Evolutionary conservation across 352 stramenopile species (phyloP).

Genomic region (Paralagenidium karlingii): DNA sequence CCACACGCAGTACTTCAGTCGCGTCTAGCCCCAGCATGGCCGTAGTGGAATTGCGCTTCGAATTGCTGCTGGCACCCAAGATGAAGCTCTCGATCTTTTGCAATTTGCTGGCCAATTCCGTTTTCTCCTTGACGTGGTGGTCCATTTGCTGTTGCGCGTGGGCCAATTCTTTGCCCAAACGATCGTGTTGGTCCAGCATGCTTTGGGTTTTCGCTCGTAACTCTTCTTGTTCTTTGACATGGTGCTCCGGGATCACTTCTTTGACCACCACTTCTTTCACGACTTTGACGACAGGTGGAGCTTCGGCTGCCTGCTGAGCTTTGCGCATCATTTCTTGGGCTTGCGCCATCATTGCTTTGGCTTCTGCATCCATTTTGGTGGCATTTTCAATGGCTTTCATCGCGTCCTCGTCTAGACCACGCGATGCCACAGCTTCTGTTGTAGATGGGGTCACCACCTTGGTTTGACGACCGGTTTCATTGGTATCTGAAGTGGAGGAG

Average conservation of each 20-base stretch:
- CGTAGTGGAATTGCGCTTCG: neutral
- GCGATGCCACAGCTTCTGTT: neutral
- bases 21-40: neutral
- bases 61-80: constrained; percentile 17
- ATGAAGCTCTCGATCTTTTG: constrained; percentile 77
- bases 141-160: constrained; percentile 64
- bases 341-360: constrained; percentile 62
- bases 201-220: constrained; percentile 49
- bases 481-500: neutral
- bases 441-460: neutral
- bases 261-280: constrained; percentile 60
- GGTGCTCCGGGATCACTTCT: constrained; percentile 59
- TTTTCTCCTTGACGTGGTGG: constrained; percentile 37
- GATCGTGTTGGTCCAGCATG: constrained; percentile 54
- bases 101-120: constrained; percentile 44
- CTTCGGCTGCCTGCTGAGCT: constrained; percentile 19
- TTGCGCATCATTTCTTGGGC: constrained; percentile 56
- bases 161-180: constrained; percentile 61
- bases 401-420: neutral
- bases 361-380: constrained; percentile 39
- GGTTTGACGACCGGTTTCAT: neutral
- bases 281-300: constrained; percentile 25
- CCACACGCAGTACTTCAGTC: constrained; percentile 5
- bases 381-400: constrained; percentile 31
- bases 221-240: constrained; percentile 46